These are phyloP conservation scores for Paecilomyces sp. DNA, from an alignment of 2,329 filamentous ascomycete species.

Conservation along the genomic window DNA sequence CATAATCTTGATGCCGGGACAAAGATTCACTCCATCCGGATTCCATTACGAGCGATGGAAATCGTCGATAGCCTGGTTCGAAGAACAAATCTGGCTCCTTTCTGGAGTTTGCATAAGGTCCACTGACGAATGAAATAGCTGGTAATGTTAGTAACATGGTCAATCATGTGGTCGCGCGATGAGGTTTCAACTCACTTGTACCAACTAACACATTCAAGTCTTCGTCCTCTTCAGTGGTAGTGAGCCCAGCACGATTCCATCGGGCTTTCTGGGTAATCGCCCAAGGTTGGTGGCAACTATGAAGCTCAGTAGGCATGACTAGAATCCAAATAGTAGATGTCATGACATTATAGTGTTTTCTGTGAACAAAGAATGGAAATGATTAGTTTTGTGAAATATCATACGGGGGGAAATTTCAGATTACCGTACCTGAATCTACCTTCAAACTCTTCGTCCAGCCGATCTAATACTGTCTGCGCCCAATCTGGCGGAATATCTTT, in stretches of 20 bases:
- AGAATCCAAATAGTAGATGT: background rate
- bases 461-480: too few species aligned
- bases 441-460: too few species aligned
- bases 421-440: too few species aligned
- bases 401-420: too few species aligned
- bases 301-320: constrained; percentile 1
- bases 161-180: background rate
- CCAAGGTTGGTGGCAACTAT: constrained; percentile 1
- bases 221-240: background rate
- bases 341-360: constrained; percentile 1
- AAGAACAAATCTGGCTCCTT: constrained; percentile 11
- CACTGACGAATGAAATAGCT: constrained; percentile 3
- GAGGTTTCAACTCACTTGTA: background rate
- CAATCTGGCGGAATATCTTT: too few species aligned
- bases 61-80: background rate
- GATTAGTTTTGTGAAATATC: too few species aligned
- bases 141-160: background rate
- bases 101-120: constrained; percentile 7
- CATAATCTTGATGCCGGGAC: background rate
- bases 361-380: background rate
- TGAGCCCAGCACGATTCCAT: background rate
- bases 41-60: constrained; percentile 5
- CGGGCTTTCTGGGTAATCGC: background rate
- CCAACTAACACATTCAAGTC: background rate
- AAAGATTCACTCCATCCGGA: constrained; percentile 3